Evolutionary conservation across 495 filamentous ascomycete genomes (phyloP), one percentile per base, ranked within the genome.

Genomic region (Aspergillus asperescens): DNA sequence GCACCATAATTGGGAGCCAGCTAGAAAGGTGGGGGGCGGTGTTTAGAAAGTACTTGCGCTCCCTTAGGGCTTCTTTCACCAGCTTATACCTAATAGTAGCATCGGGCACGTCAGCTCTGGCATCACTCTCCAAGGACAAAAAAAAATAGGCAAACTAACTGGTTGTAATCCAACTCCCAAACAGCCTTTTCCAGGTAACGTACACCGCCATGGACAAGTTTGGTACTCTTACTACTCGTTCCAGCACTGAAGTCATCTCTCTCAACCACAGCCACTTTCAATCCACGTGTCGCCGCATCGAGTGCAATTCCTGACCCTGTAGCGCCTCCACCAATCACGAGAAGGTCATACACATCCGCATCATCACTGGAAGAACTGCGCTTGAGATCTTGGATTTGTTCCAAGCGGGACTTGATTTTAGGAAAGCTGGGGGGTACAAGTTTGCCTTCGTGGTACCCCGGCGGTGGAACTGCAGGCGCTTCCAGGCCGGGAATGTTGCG

Each of bases 1-100:
- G 93, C 52, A 98, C 81, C 93, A 98, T 98, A 57, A 98, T 98
- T 15, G 93, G 93, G 31, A 98, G 77, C 89, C 91, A 96, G 72
- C 76, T 83, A 24, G 89, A 95, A 35, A 98, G 79, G 77, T 98
- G 93, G 12, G 93, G 93, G 24, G 93, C 93, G 9, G 92, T 98
- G 61, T 94, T 89, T 62, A 97, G 68, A 67, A 98, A 98, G 68
- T 95, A 96, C 58, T 90, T 89, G 56, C 93, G 84, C 73, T 98
- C 93, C 59, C 92, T 87, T 50, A 98, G 77, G n/a, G 93, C 91
- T 71, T 98, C 93, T 58, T 82, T 87, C 32, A 98, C 93, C 29
- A 98, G 77, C 60, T 83, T 78, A 65, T 96, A 98, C 60, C 81
- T 84, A 47, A 5, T 32, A 57, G 29, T 13, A 29, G 52, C 48